Evolutionary conservation across 1,284 basidiomycete genomes (phyloP), one percentile per base, ranked within the genome.

Genomic region (Fomitopsis pinicola): DNA sequence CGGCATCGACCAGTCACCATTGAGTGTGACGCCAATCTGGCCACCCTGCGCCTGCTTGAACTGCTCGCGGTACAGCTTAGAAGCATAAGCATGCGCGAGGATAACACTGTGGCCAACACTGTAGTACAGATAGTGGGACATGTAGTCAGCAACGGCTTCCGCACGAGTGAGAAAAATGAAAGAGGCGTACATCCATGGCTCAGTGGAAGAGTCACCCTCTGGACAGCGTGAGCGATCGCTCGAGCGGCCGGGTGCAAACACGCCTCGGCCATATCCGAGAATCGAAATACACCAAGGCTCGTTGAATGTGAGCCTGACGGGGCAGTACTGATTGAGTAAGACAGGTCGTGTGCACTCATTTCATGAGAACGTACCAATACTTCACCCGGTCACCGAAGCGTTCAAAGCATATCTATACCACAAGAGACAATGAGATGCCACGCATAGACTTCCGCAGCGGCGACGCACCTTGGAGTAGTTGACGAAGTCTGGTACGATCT

Each of bases 211-310:
- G 68, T 87, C 77, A 55, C 88, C 86, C 71, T 84, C 82, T 1
- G 75, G 67, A 26, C 81, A 86, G 55, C 80, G 79, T 44, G 69
- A 68, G 30, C 86, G 80, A 70, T 88, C 79, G 69, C 83, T 87
- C 59, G 84, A 84, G 59, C 86, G 79, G 30, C 88, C 87, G n/a
- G 87, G 86, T 0, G 87, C 87, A 65, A 88, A 88, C 3, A 83
- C 77, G 30, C 85, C 88, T 46, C 82, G 77, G 30, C 83, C 85
- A 67, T 89, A 87, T 2, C 90, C 89, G 38, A 89, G 80, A 54
- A 85, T 78, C n/a, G 89, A 81, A 59, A 87, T 77, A 66, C 85
- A 87, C 86, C 85, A 91, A 0, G 88, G 89, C 75, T 92, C 89
- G 71, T 91, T 91, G 72, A 88, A 74, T 0, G 86, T 88, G 52